Conservation (phyloP, 345 rosid species). For the Erysimum cheiranthoides region DNA sequence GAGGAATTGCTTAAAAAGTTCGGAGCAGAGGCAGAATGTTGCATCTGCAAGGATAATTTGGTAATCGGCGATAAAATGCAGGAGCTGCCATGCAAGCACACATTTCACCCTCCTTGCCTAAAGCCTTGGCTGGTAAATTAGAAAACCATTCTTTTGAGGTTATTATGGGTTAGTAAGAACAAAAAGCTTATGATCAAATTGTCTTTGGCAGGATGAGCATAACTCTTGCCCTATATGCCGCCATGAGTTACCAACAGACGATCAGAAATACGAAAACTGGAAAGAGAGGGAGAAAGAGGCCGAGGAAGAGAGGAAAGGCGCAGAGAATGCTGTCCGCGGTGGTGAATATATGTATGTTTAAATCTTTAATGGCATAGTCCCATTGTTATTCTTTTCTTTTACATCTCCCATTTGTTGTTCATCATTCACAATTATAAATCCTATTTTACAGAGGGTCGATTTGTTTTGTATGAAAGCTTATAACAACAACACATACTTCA, state of each 20-base stretch:
- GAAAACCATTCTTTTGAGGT: neutral
- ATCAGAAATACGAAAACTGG: constrained; percentile 90
- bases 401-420: constrained; percentile 20
- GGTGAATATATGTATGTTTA: constrained; percentile 94
- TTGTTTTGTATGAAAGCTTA: constrained; percentile 8
- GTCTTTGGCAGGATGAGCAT: constrained; percentile 74
- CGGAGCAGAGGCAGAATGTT: constrained; percentile 79
- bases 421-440: neutral
- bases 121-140: constrained; percentile 96
- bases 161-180: neutral
- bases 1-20: constrained; percentile 69
- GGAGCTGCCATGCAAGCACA: constrained; percentile 94
- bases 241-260: constrained; percentile 86
- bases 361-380: neutral
- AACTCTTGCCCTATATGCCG: constrained; percentile 98
- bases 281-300: constrained; percentile 91
- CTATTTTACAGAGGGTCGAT: neutral
- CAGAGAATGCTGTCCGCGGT: constrained; percentile 88
- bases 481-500: neutral
- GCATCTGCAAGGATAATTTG: constrained; percentile 88
- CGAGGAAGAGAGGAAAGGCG: constrained; percentile 89
- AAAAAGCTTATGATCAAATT: neutral
- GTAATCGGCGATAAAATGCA: constrained; percentile 83
- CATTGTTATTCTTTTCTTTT: neutral
- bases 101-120: constrained; percentile 90